Percentiles rank a stretch among this genome's conserved stretches.
phyloP scores from a whole-genome alignment of 306 rosid genomes.

The Castanopsis chinensis region DNA sequence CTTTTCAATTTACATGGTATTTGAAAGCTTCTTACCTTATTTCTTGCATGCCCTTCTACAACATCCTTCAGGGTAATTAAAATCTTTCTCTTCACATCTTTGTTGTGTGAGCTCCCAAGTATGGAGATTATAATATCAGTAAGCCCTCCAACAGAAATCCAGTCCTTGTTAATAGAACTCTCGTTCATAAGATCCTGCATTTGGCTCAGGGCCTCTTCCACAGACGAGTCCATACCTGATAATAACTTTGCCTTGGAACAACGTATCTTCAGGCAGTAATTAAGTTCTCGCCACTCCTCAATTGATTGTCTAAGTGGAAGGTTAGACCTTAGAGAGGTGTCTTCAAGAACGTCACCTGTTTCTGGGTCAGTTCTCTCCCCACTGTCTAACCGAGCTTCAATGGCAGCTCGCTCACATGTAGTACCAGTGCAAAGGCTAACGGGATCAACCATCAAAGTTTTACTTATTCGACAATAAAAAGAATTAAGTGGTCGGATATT shows the following conservation, averaged over 20 bases:
- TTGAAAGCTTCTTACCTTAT: conserved; percentile 48
- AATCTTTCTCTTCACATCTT: conserved; percentile 51
- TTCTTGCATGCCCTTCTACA: conserved; percentile 70
- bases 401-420: conserved; percentile 79
- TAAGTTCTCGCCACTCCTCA: conserved; percentile 84
- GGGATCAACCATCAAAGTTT: conserved; percentile 76
- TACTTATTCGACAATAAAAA: conserved; percentile 52
- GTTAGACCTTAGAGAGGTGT: conserved; percentile 55
- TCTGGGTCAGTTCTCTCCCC: conserved; percentile 59
- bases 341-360: conserved; percentile 59
- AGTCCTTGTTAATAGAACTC: conserved; percentile 75
- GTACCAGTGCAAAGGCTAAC: conserved; percentile 89
- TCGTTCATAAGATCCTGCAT: conserved; percentile 60
- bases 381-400: conserved; percentile 50
- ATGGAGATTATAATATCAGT: conserved; percentile 48
- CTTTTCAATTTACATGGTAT: not conserved
- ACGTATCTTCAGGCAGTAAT: conserved; percentile 61
- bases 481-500: conserved; percentile 56
- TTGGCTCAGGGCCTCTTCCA: conserved; percentile 50
- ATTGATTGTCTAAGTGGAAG: conserved; percentile 70
- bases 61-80: conserved; percentile 60
- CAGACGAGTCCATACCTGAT: conserved; percentile 26
- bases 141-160: conserved; percentile 68
- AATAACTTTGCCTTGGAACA: conserved; percentile 46
- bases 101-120: conserved; percentile 47